Percentiles rank a stretch among this genome's conserved stretches.
phyloP scores from a whole-genome alignment of 768 basidiomycete species.

The Tricholoma terreum region DNA sequence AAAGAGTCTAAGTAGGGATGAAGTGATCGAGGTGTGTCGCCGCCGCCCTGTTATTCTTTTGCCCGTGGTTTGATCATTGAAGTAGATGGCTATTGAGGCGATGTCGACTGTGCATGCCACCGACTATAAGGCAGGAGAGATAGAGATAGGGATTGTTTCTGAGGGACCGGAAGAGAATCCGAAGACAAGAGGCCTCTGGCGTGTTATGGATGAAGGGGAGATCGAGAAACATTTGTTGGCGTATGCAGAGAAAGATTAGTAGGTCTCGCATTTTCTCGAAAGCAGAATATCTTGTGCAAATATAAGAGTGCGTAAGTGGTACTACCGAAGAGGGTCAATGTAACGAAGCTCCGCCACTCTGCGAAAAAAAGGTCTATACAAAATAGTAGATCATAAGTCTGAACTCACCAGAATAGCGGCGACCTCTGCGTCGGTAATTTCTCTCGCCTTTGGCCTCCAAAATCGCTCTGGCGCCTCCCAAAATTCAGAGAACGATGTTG shows the following conservation, averaged over 20 bases:
- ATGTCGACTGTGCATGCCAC: conserved; percentile 94
- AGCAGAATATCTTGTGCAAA: not conserved
- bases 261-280: not conserved
- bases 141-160: conserved; percentile 94
- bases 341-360: conserved; percentile 72
- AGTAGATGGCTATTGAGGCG: conserved; percentile 90
- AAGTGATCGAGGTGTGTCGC: conserved; percentile 82
- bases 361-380: conserved; percentile 1
- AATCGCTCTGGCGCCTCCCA: conserved; percentile 67
- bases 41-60: not conserved
- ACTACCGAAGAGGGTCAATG: conserved; percentile 16
- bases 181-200: conserved; percentile 75
- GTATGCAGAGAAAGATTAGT: conserved; percentile 86
- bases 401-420: conserved; percentile 60
- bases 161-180: conserved; percentile 65
- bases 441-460: conserved; percentile 49
- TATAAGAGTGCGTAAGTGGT: not conserved
- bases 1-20: conserved; percentile 64
- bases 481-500: conserved; percentile 38
- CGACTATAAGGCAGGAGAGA: conserved; percentile 93
- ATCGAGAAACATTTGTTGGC: conserved; percentile 79
- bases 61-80: not conserved
- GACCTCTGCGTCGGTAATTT: conserved; percentile 57
- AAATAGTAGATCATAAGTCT: conserved; percentile 1
- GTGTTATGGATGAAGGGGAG: conserved; percentile 73